Base-by-base conservation (phyloP, 352 stramenopile genomes). In the Phytopythium oedochilum region DNA sequence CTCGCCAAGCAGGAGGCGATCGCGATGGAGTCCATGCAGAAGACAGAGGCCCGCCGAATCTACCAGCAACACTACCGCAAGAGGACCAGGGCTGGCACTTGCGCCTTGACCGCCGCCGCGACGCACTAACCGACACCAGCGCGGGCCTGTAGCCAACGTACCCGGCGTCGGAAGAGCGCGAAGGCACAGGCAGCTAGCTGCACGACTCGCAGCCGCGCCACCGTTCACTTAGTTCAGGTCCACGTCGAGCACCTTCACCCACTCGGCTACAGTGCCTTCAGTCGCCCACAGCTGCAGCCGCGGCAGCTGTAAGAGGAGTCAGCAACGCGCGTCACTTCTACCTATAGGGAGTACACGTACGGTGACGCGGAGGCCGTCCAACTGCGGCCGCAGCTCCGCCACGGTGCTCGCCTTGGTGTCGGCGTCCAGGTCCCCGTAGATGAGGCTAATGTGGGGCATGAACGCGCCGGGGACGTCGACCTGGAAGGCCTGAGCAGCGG, bases 391-490 rank as follows among this genome's bases (percentile, higher is more conserved):
- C 45, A 86, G 57, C 59, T 83, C 74, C 51, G 64, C 60, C 20
- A 64, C 68, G 22, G 83, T 31, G 22, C 46, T 32, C n/a, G 64
- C 66, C 29, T 75, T 74, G 9, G 45, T 43, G 23, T 60, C 59
- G 0, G 34, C 32, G 9, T 34, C 44, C 26, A 89, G 50, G 36
- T 89, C 74, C 25, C 78, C 74, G 31, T 89, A 89, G 42, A 87
- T 64, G 36, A 87, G 63, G 57, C 78, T 87, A 53, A 84, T 55
- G 42, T 89, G 78, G 0, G 78, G 71, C 74, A 87, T 86, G 59
- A 85, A 87, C 31, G 38, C 55, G 9, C 63, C 63, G n/a, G 74
- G 66, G 22, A 71, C 38, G n/a, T 65, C 46, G 15, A 70, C 54
- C 2, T 32, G 62, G 32, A 82, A 89, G 20, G 81, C 57, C 78